Evolutionary conservation across 495 filamentous ascomycete species (phyloP), one percentile per base, ranked within the genome.

Genomic region (Penicillium daleae): DNA sequence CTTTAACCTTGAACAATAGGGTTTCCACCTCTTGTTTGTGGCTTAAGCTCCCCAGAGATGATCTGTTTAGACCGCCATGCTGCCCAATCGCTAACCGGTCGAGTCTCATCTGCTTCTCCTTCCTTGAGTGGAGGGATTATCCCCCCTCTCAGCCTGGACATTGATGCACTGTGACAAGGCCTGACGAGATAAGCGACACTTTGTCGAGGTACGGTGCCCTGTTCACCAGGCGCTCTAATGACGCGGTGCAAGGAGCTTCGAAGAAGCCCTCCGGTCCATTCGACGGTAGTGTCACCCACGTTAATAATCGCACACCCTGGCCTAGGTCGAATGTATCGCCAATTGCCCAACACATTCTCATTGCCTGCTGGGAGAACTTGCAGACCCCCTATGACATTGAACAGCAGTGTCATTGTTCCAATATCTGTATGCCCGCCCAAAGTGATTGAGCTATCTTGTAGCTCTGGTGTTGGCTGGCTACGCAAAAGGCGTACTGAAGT

Each of bases 281-380:
- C 68, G 8, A 74, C 76, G 21, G 77, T 62, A 0, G 76, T 70
- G 56, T 81, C 79, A 9, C 78, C 79, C 8, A 79, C 51, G 57
- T 80, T 81, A 21, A 80, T 65, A 31, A 81, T 71, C 3, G 70
- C 71, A 61, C 68, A 70, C 10, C 71, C 72, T 10, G 66, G 69
- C 54, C 62, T 51, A 2, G 78, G 79, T 40, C 63, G 61, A 13
- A 79, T 65, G 59, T 68, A 79, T n/a, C 57, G 62, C 76, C 78
- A 80, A 32, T 66, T 64, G 29, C 49, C 40, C 17, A 44, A 21
- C 15, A 50, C 15, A 27, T 62, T 57, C 4, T 52, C 52, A 6
- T 15, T 12, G 21, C 54, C 61, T 19, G 63, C 33, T 7, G 65
- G 59, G 10, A 72, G 62, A 22, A 72, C 58, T 51, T 79, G 76